Conservation (phyloP, 352 stramenopile genomes). For the Phytophthora uliginosa region DNA sequence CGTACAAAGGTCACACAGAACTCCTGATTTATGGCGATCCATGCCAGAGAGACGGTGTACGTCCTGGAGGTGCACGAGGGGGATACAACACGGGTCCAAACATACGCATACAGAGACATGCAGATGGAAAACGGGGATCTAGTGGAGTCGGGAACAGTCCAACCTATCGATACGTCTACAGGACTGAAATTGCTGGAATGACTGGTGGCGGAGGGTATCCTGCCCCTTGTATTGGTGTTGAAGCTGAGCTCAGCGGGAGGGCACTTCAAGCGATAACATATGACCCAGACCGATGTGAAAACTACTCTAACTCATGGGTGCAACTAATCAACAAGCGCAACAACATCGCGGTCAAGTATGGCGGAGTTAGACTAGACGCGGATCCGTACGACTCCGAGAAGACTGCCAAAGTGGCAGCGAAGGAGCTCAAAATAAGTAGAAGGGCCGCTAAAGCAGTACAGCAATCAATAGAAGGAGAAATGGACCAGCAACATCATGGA, state of each 20-base stretch:
- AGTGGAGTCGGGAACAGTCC: background rate
- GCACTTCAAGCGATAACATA: background rate
- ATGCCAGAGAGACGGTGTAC: background rate
- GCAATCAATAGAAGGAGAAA: too few species aligned
- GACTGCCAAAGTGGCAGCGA: background rate
- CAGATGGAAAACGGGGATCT: background rate
- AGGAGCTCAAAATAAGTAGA: background rate
- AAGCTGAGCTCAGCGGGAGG: background rate
- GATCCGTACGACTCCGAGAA: background rate
- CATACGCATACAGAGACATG: background rate
- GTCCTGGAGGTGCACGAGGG: background rate
- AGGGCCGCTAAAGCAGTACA: background rate
- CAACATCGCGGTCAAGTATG: background rate
- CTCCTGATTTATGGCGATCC: constrained; percentile 7
- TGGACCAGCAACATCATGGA: too few species aligned
- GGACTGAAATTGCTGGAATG: background rate
- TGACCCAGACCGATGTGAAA: too few species aligned
- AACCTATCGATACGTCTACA: background rate
- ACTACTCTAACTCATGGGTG: background rate
- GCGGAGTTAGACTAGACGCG: background rate
- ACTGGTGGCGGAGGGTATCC: background rate
- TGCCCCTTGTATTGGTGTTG: background rate
- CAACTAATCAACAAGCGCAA: background rate
- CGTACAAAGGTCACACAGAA: too few species aligned
- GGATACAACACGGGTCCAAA: background rate